Conservation (phyloP, 768 basidiomycete species). For the Suillus subalutaceus region DNA sequence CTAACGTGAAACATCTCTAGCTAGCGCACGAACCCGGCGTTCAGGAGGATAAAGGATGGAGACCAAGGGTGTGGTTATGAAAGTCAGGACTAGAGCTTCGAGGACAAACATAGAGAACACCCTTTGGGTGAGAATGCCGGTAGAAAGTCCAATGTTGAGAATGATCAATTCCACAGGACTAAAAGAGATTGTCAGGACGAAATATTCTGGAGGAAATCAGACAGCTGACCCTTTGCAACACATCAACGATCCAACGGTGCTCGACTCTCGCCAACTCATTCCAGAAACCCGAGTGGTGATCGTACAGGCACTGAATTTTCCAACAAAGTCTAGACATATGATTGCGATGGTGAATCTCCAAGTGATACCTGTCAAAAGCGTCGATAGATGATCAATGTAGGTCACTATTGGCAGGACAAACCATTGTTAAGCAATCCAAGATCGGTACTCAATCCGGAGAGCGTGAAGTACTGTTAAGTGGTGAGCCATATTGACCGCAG, state of each 20-base stretch:
- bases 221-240: conserved; percentile 85
- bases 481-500: conserved; percentile 5
- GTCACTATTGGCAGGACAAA: conserved; percentile 18
- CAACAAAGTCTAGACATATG: conserved; percentile 74
- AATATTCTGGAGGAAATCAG: conserved; percentile 16
- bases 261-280: conserved; percentile 80
- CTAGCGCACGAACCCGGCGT: conserved; percentile 50
- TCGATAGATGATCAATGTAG: neutral
- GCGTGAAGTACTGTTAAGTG: conserved; percentile 78
- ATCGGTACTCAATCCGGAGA: conserved; percentile 90
- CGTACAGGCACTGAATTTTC: conserved; percentile 87
- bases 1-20: conserved; percentile 30
- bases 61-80: conserved; percentile 83
- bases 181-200: conserved; percentile 7
- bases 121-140: conserved; percentile 71
- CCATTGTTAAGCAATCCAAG: conserved; percentile 83
- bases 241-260: conserved; percentile 91
- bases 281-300: conserved; percentile 67
- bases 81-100: conserved; percentile 80
- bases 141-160: conserved; percentile 87
- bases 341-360: conserved; percentile 91
- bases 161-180: conserved; percentile 94
- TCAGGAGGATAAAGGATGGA: conserved; percentile 67
- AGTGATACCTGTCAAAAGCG: conserved; percentile 52
- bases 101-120: conserved; percentile 98